These are phyloP conservation scores for Canavalia ensiformis DNA, from an alignment of 306 rosid genomes.

Conservation along the genomic window DNA sequence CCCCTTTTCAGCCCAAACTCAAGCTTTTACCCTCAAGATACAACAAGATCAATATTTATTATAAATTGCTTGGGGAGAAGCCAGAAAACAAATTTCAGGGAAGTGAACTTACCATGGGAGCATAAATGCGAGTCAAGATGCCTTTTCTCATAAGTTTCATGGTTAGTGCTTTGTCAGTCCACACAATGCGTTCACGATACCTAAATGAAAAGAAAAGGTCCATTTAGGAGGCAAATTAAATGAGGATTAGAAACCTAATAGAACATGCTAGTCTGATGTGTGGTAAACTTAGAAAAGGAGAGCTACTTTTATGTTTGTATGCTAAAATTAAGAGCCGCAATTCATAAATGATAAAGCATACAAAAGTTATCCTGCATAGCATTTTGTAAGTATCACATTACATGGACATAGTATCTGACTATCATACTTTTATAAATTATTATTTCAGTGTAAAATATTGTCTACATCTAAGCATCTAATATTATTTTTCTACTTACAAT, in stretches of 20 bases:
- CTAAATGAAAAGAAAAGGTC: constrained; percentile 56
- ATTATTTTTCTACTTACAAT: not conserved
- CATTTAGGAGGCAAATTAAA: constrained; percentile 14
- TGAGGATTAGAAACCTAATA: constrained; percentile 26
- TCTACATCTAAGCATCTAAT: not conserved
- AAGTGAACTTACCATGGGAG: constrained; percentile 76
- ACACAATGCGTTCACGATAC: constrained; percentile 90
- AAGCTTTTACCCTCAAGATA: no score
- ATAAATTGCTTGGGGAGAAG: constrained; percentile 39
- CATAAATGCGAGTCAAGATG: constrained; percentile 82
- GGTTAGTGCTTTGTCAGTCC: constrained; percentile 76
- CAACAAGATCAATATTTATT: no score
- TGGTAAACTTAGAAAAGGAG: constrained; percentile 8
- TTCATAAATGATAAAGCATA: constrained; percentile 6
- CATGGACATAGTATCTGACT: not conserved
- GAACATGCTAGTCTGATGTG: constrained; percentile 10
- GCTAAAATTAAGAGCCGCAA: not conserved
- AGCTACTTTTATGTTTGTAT: constrained; percentile 2
- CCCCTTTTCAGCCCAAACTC: no score
- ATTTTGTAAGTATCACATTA: not conserved
- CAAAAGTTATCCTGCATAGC: not conserved
- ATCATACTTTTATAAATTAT: constrained; percentile 15
- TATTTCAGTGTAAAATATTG: constrained; percentile 1
- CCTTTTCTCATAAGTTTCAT: constrained; percentile 85
- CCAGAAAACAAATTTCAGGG: constrained; percentile 24